These are phyloP conservation scores for Choiromyces venosus DNA, from an alignment of 495 filamentous ascomycete species.

Conservation along the genomic window DNA sequence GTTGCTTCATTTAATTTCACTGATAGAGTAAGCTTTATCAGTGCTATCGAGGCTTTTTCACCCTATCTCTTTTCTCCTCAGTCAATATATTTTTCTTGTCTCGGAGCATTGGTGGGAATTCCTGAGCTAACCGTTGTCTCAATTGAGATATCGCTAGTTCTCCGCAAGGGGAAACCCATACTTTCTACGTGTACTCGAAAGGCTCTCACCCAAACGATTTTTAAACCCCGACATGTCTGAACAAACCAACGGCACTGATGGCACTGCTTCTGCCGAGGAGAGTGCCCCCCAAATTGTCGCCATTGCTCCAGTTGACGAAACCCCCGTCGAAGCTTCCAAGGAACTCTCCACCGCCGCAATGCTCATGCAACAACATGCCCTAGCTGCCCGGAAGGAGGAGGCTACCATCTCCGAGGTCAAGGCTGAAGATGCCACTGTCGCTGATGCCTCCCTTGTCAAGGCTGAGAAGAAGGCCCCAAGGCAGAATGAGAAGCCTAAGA, in stretches of 20 bases:
- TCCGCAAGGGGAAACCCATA: constrained; percentile 11
- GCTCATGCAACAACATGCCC: constrained; percentile 69
- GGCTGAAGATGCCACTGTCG: constrained; percentile 15
- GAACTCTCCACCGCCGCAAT: constrained; percentile 61
- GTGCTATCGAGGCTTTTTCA: not conserved
- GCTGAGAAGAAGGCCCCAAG: constrained; percentile 39
- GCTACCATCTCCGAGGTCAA: constrained; percentile 1
- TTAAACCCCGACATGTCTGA: constrained; percentile 26
- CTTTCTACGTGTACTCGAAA: constrained; percentile 13
- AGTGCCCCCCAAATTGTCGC: constrained; percentile 16
- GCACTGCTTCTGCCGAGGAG: constrained; percentile 13
- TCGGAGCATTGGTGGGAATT: not conserved
- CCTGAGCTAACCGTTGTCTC: not conserved
- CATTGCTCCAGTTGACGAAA: constrained; percentile 17
- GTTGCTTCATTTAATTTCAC: not conserved
- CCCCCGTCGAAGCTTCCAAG: constrained; percentile 15
- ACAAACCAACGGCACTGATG: constrained; percentile 20
- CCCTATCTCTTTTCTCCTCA: not conserved
- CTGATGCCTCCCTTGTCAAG: constrained; percentile 11
- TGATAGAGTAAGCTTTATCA: not conserved
- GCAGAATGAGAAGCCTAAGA: constrained; percentile 42
- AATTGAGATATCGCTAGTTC: not conserved
- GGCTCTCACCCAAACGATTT: constrained; percentile 34
- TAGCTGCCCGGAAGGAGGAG: constrained; percentile 27
- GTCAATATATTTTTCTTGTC: not conserved